Conservation (phyloP, 768 basidiomycete species). For the Candolleomyces aberdarensis region DNA sequence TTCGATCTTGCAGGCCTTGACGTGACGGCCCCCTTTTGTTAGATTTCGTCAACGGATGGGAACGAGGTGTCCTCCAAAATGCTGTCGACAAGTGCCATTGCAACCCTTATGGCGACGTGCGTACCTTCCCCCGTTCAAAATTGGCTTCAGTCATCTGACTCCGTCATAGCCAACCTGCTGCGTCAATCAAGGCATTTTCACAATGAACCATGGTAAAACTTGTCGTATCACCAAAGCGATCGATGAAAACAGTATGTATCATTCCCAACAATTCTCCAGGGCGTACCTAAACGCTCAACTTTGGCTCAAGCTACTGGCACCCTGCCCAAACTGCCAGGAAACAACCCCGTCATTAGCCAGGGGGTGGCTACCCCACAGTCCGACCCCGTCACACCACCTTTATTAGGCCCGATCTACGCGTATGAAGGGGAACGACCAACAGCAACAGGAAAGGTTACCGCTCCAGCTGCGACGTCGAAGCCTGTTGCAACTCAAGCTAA, state of each 20-base stretch:
- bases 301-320: slow-evolving; percentile 40
- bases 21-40: neutral
- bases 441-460: slow-evolving; percentile 28
- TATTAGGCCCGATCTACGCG: slow-evolving; percentile 42
- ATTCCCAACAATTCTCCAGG: slow-evolving; percentile 6
- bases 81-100: slow-evolving; percentile 55
- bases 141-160: slow-evolving; percentile 1
- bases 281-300: neutral
- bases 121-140: slow-evolving; percentile 10
- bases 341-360: slow-evolving; percentile 46
- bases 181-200: slow-evolving; percentile 41
- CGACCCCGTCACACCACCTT: slow-evolving; percentile 33
- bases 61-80: slow-evolving; percentile 46
- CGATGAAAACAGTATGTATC: slow-evolving; percentile 41
- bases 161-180: slow-evolving; percentile 39
- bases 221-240: slow-evolving; percentile 47
- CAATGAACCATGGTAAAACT: slow-evolving; percentile 33
- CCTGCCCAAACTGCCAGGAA: slow-evolving; percentile 45
- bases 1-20: neutral
- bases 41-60: slow-evolving; percentile 66
- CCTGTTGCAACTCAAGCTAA: neutral
- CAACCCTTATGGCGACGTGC: slow-evolving; percentile 40
- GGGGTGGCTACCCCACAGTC: slow-evolving; percentile 31
- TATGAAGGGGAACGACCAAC: slow-evolving; percentile 42
- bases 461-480: slow-evolving; percentile 4